Evolutionary conservation across 106 monocot species (phyloP).

Genomic region (Alisma plantagoaquatica): DNA sequence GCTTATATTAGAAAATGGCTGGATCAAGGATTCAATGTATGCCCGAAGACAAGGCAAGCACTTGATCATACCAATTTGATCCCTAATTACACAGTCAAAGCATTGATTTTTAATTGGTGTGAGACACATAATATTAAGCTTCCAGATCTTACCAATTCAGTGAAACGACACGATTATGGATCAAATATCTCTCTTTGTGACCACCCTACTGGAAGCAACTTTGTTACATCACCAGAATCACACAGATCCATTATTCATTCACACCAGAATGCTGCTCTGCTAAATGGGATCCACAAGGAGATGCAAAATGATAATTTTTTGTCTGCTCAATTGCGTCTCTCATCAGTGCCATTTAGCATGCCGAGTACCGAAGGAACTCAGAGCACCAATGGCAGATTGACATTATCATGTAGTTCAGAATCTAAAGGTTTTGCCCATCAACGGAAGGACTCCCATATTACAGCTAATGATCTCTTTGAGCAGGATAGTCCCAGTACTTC

Average conservation of each 20-base stretch:
- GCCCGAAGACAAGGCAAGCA: conserved; percentile 81
- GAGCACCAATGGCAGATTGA: too few species aligned
- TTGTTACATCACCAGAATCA: conserved; percentile 26
- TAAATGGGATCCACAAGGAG: conserved; percentile 33
- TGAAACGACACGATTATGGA: conserved; percentile 28
- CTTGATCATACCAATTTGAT: conserved; percentile 77
- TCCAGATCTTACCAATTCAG: conserved; percentile 49
- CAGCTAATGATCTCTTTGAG: background rate
- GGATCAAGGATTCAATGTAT: conserved; percentile 78
- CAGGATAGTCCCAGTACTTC: conserved; percentile 23
- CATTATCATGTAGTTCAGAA: too few species aligned
- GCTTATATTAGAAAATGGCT: conserved; percentile 84
- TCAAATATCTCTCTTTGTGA: conserved; percentile 5
- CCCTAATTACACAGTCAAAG: conserved; percentile 92
- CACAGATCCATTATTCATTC: conserved; percentile 7
- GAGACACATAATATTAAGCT: conserved; percentile 68
- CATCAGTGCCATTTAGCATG: background rate
- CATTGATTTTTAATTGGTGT: conserved; percentile 84
- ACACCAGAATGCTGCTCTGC: conserved; percentile 12
- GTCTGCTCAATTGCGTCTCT: conserved; percentile 8
- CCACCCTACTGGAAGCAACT: conserved; percentile 12
- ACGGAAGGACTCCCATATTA: background rate
- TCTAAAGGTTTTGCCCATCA: too few species aligned
- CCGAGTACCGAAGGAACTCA: background rate
- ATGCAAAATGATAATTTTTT: conserved; percentile 21